phyloP scores from a whole-genome alignment of 805 yeast genomes.

The Tetrapisispora pingtungensis region DNA sequence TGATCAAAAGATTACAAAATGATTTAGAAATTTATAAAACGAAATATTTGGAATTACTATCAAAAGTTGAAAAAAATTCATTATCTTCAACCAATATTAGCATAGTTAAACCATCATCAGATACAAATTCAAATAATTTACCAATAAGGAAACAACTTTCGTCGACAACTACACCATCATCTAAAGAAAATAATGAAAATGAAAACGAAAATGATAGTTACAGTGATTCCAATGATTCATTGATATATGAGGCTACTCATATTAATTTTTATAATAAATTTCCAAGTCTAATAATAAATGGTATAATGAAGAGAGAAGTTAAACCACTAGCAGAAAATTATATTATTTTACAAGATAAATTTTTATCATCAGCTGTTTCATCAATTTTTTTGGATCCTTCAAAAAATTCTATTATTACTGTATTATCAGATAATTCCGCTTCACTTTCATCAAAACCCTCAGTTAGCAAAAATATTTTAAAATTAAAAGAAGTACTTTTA shows the following conservation, averaged over 20 bases:
- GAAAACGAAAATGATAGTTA: not conserved
- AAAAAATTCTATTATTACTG: conserved; percentile 24
- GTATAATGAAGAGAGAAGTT: conserved; percentile 25
- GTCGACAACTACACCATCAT: not conserved
- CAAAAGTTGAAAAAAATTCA: conserved; percentile 7
- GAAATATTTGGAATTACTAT: conserved; percentile 13
- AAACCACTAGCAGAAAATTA: conserved; percentile 28
- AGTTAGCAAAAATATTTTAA: conserved; percentile 4
- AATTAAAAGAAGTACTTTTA: conserved; percentile 19
- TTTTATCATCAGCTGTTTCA: conserved; percentile 21
- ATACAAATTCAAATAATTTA: not conserved
- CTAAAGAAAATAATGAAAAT: not conserved
- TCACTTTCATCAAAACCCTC: conserved; percentile 4
- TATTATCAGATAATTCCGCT: conserved; percentile 19
- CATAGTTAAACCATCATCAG: not conserved
- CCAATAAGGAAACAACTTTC: not conserved
- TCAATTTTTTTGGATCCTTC: conserved; percentile 23
- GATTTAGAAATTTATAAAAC: conserved; percentile 28
- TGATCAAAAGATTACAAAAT: conserved; percentile 22
- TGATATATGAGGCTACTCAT: not conserved
- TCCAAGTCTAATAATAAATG: conserved; percentile 24
- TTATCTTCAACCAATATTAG: not conserved
- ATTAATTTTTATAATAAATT: conserved; percentile 19
- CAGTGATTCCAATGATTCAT: no score
- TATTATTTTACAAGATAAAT: conserved; percentile 23